Evolutionary conservation across 1,284 basidiomycete genomes (phyloP).

Genomic region (Schizophyllum commune): DNA sequence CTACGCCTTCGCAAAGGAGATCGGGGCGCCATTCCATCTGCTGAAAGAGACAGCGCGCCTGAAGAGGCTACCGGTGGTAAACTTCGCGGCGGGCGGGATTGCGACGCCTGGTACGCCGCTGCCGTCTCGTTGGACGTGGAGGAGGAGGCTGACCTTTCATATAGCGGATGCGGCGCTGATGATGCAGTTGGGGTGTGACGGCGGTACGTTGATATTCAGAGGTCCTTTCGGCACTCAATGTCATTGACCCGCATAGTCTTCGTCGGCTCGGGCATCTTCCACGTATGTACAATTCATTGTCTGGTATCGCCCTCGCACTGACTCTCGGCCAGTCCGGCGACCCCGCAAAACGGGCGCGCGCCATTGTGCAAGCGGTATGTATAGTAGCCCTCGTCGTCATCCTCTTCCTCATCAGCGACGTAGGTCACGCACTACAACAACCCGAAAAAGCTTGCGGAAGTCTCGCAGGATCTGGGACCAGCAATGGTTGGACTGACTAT

Average conservation of each 20-base stretch:
- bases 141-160: neutral
- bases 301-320: constrained; percentile 1
- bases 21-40: constrained; percentile 92
- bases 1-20: constrained; percentile 90
- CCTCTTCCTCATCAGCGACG: constrained; percentile 8
- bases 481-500: constrained; percentile 94
- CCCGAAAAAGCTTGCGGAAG: constrained; percentile 75
- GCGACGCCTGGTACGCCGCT: constrained; percentile 75
- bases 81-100: constrained; percentile 94
- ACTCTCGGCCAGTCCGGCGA: constrained; percentile 67
- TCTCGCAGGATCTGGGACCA: constrained; percentile 84
- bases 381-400: constrained; percentile 1
- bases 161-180: constrained; percentile 93
- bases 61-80: constrained; percentile 91
- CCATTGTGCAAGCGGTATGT: constrained; percentile 92
- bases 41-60: constrained; percentile 93
- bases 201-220: constrained; percentile 53
- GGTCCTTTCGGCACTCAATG: constrained; percentile 8
- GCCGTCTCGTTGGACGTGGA: constrained; percentile 3
- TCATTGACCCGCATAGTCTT: constrained; percentile 48
- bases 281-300: constrained; percentile 41
- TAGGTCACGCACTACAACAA: constrained; percentile 95
- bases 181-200: constrained; percentile 99
- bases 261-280: constrained; percentile 93
- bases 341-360: constrained; percentile 88